Evolutionary conservation across 2,329 filamentous ascomycete species (phyloP), one percentile per base, ranked within the genome.

Genomic region (Pochonia chlamydosporia): DNA sequence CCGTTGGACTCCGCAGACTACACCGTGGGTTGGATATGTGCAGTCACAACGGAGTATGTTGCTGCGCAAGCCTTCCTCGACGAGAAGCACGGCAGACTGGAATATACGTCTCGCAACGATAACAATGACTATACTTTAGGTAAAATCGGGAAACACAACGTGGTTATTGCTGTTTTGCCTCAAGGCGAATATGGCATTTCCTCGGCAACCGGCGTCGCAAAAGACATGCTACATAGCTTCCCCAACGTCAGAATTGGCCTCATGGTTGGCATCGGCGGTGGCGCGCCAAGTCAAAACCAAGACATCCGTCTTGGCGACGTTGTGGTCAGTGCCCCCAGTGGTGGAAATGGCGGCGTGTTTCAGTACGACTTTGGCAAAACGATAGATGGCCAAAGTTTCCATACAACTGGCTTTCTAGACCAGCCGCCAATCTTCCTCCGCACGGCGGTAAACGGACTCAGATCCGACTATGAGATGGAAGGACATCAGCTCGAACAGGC

Each of bases 11-110:
- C 11, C 16, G n/a, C 10, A 35, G 11, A 35, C 30, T 73, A 72
- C 44, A 68, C 59, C 0, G 59, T 73, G 5, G 70, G 67, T n/a
- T 73, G 69, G 69, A 70, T 75, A 5, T 73, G 67, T 46, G 67
- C 69, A 9, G 44, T 72, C 1, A 13, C 3, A 1, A 57, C 51
- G 0, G 70, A 74, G 44, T 58, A 54, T 37, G 55, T 63, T 40
- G 69, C 70, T 3, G 69, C 70, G 3, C 51, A 54, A 21, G 54
- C 41, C 0, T 63, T 71, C 25, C 63, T 74, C 2, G 16, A n/a
- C n/a, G n/a, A n/a, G n/a, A n/a, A n/a, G n/a, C n/a, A n/a, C n/a
- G n/a, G n/a, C n/a, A n/a, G n/a, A 13, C 4, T 18, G 50, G 47
- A 56, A 30, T 62, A 69, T 41, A 57, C 59, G 16, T 6, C 42